Evolutionary conservation across 306 rosid species (phyloP), one percentile per base, ranked within the genome.

Genomic region (Glycyrrhiza uralensis): DNA sequence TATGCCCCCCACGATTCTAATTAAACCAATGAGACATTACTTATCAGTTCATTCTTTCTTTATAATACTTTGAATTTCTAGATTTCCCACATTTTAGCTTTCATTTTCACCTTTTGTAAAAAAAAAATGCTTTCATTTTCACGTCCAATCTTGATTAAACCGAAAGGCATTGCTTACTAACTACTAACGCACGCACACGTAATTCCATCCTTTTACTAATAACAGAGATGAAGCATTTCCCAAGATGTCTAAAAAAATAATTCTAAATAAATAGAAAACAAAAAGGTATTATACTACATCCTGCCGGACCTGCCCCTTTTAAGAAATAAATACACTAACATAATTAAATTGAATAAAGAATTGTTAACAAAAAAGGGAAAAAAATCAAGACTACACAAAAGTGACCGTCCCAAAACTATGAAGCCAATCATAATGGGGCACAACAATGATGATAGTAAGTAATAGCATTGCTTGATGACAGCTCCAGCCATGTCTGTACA

Each of bases 281-380:
- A 15, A 18, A 33, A 26, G 11, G 11, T 47, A 58, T 1, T 15
- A 33, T 51, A 55, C 45, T 71, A 66, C 24, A 72, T 67, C 12
- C 58, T 42, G 23, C 4, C 36, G n/a, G n/a, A n/a, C n/a, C n/a
- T n/a, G n/a, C n/a, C 57, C 26, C 59, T 17, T 59, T 46, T 22
- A 56, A 61, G 51, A 59, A 72, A 80, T 36, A 72, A 67, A 57
- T 62, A 45, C 64, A 77, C 33, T 15, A 50, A 39, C 46, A 71
- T 52, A 13, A 44, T 63, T 8, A 30, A 62, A 64, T 66, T 58
- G 76, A 79, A 74, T 74, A 69, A 78, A 78, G 78, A 82, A 83
- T 75, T 66, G 69, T 49, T 45, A 18, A 59, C 50, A 57, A 17
- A 57, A 42, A 2, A 26, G 26, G 7, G 2, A 33, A 23, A 24